Base-by-base conservation (phyloP, 1,284 basidiomycete genomes). In the Tilletia setariae region DNA sequence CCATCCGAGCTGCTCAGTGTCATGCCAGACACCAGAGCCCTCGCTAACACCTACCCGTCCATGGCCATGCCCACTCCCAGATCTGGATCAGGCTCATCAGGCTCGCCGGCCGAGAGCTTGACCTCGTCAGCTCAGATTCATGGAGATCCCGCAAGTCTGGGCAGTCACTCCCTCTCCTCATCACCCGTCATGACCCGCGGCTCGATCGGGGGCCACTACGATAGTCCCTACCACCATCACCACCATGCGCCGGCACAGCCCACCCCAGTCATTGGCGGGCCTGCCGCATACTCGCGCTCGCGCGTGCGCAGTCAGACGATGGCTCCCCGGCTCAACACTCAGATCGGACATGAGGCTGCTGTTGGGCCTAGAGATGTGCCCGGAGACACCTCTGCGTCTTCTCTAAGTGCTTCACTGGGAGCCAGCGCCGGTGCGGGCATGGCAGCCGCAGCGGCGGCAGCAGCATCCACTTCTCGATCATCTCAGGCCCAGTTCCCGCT, bases 21-120 rank as follows among this genome's bases (percentile, higher is more conserved):
- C 19, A 30, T 61, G 63, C 63, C 70, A 3, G 72, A 71, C 67
- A 72, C 71, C 3, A 15, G 69, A 16, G 71, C 63, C 4, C 65
- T 72, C 15, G 68, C 71, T 28, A 70, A 63, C 19, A 65, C 61
- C 46, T 72, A 70, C 62, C 68, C 71, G 9, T 65, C 67, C 32
- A 66, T 71, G 63, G 47, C 56, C 51, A 64, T 68, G 43, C 67
- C 67, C 7, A 35, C 53, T n/a, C 53, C n/a, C 11, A 25, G 56
- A 4, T 61, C 56, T 1, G 56, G 56, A 13, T 35, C 25, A 2
- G 28, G 16, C 1, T 35, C 56, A 19, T 61, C 56, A 32, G 28
- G 28, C 21, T 65, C 64, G 4, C 64, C 64, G 11, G 15, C 46
- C 23, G 64, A 65, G 23, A 40, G 40, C n/a, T 2, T 65, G 2